Conservation (phyloP, 768 basidiomycete species). For the Termitomyces sp. region DNA sequence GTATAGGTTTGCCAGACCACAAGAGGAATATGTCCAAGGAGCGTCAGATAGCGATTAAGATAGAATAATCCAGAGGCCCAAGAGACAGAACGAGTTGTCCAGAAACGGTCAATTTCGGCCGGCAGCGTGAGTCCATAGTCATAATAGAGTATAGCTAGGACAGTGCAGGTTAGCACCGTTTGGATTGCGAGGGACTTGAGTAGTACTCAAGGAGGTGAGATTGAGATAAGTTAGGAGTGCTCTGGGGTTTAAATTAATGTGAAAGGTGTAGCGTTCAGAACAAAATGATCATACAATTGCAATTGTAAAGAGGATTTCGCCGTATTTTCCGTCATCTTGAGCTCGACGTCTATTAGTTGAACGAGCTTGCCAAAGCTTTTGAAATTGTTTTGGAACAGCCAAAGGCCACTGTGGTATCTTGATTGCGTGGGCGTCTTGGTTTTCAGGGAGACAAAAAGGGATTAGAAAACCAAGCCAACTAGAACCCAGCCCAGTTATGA, state of each 20-base stretch:
- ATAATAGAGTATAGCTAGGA: conserved; percentile 37
- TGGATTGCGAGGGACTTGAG: not conserved
- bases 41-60: conserved; percentile 35
- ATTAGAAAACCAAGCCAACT: not conserved
- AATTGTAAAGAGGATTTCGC: conserved; percentile 5
- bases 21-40: conserved; percentile 33
- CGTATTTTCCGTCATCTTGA: not conserved
- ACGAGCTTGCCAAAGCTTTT: not conserved
- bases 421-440: not conserved
- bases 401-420: not conserved
- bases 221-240: conserved; percentile 6
- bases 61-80: conserved; percentile 35
- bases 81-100: conserved; percentile 26
- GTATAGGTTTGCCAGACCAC: conserved; percentile 25
- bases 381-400: not conserved
- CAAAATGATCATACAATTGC: conserved; percentile 8
- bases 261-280: not conserved
- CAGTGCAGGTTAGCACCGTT: conserved; percentile 1
- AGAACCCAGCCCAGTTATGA: not conserved
- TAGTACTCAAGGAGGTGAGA: conserved; percentile 13
- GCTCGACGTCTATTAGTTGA: not conserved
- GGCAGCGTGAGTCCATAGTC: conserved; percentile 44
- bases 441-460: not conserved
- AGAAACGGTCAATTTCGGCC: conserved; percentile 38
- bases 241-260: conserved; percentile 8